A percentile compares a stretch with the other conserved stretches of the same genome.
These are phyloP conservation scores for Ophiosphaerella korrae DNA, from an alignment of 2,329 filamentous ascomycete species.

Conservation along the genomic window DNA sequence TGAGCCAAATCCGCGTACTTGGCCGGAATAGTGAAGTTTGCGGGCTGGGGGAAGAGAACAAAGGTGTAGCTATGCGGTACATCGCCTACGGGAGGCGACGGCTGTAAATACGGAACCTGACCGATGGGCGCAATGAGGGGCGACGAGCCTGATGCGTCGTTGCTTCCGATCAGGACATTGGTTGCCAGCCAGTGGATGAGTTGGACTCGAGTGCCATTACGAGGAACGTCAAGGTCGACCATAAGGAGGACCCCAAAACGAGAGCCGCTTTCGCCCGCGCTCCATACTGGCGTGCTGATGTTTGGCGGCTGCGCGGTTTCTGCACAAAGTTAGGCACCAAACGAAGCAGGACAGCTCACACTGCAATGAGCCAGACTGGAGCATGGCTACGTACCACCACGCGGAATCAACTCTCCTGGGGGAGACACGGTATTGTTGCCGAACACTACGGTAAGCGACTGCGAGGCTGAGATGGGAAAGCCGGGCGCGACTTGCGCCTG, in stretches of 20 bases:
- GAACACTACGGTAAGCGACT: slow-evolving; percentile 31
- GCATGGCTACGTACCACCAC: slow-evolving; percentile 27
- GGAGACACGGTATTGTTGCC: slow-evolving; percentile 40
- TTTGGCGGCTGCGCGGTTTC: slow-evolving; percentile 33
- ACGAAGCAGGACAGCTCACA: no score
- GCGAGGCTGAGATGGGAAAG: slow-evolving; percentile 31
- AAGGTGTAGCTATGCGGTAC: slow-evolving; percentile 37
- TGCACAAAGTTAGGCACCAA: slow-evolving; percentile 11
- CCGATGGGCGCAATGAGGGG: slow-evolving; percentile 17
- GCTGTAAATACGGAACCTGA: slow-evolving; percentile 32
- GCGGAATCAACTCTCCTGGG: slow-evolving; percentile 39
- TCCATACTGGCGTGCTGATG: slow-evolving; percentile 26
- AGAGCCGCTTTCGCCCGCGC: slow-evolving; percentile 7
- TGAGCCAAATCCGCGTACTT: slow-evolving; percentile 32
- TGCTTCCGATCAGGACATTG: slow-evolving; percentile 23
- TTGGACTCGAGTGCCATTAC: slow-evolving; percentile 36
- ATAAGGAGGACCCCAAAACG: slow-evolving; percentile 32
- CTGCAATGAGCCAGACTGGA: no score
- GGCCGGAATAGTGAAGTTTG: slow-evolving; percentile 31
- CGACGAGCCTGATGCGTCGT: slow-evolving; percentile 4
- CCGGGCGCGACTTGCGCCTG: slow-evolving; percentile 34
- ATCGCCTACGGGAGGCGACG: slow-evolving; percentile 37
- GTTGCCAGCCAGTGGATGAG: slow-evolving; percentile 42
- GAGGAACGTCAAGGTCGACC: slow-evolving; percentile 41
- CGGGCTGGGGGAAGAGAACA: slow-evolving; percentile 34